Base-by-base conservation (phyloP, 768 basidiomycete species). In the Gloeophyllum trabeum region DNA sequence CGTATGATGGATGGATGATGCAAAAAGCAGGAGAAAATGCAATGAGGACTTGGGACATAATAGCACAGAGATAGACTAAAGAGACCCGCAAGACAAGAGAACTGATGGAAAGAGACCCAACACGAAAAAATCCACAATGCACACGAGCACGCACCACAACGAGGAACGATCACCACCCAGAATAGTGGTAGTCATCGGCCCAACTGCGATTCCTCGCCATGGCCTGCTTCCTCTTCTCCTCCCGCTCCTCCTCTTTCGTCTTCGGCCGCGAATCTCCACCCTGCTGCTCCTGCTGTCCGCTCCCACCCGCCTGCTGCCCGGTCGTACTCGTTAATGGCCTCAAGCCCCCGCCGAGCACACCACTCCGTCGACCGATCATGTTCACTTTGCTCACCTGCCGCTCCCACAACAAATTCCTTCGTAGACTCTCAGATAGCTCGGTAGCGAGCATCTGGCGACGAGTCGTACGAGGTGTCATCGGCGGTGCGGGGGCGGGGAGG, bases 391-490 rank as follows among this genome's bases (percentile, higher is more conserved):
- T 75, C 48, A 81, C 72, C 48, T 82, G 79, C 12, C 82, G 69
- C 50, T 81, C 85, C 87, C 87, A 89, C 4, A 92, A 61, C 43
- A 92, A 56, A 51, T 91, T 85, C 36, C 82, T 67, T 18, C 91
- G 68, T 47, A 94, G 61, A 45, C 80, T 83, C 61, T 94, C 91
- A 24, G 83, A 81, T 54, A 94, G 66, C 60, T 94, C 91, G 3
- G 79, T 82, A 43, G 79, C 69, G 36, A 93, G 67, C 86, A 93
- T 93, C 49, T 75, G 71, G 39, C 86, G 69, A 2, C 91, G 73
- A 2, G 88, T 91, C 34, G 91, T 89, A 25, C 84, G 77, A 0
- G 91, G 91, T 1, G 87, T 88, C 49, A 82, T 81, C 2, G 86
- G 85, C 14, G 74, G 64, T 3, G 66, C 62, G 0, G 70, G 67